Percentiles rank a stretch among this genome's conserved stretches.
Evolutionary conservation across 1,139 yeast genomes (phyloP).

Genomic region (Trichomonascaceae sp.): DNA sequence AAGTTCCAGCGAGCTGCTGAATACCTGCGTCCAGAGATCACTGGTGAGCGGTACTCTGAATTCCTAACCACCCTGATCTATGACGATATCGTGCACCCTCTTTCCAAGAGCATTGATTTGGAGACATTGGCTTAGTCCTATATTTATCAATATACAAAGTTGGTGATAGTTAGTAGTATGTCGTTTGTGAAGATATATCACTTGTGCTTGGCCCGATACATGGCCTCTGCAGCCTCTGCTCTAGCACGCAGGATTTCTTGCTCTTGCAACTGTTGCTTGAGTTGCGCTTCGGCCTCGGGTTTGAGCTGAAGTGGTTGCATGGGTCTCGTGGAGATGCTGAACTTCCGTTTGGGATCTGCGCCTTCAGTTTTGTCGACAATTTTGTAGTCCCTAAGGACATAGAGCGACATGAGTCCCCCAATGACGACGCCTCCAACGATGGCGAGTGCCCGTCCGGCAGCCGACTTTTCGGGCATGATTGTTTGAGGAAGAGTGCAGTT

Average conservation of each 20-base stretch:
- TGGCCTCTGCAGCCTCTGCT: too few species aligned
- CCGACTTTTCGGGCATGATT: constrained; percentile 14
- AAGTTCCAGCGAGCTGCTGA: constrained; percentile 41
- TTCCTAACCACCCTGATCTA: constrained; percentile 37
- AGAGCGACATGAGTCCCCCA: constrained; percentile 20
- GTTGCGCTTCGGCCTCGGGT: constrained; percentile 20
- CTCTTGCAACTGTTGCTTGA: background rate
- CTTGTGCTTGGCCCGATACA: too few species aligned
- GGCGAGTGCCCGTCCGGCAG: constrained; percentile 24
- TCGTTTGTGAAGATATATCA: too few species aligned
- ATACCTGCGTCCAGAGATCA: constrained; percentile 23
- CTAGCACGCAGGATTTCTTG: too few species aligned
- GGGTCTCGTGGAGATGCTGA: constrained; percentile 24
- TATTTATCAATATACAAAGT: background rate
- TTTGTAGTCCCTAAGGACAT: constrained; percentile 24
- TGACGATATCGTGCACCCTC: constrained; percentile 14
- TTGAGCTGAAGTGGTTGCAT: constrained; percentile 26
- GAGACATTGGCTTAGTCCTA: too few species aligned
- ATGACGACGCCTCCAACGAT: constrained; percentile 20
- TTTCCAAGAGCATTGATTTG: too few species aligned
- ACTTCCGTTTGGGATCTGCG: constrained; percentile 13
- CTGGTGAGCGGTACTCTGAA: constrained; percentile 20
- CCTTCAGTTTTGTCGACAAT: constrained; percentile 19
- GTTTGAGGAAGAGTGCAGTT: background rate
- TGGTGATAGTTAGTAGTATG: background rate